phyloP scores from a whole-genome alignment of 1,284 basidiomycete genomes.

The Pseudozyma flocculosa region DNA sequence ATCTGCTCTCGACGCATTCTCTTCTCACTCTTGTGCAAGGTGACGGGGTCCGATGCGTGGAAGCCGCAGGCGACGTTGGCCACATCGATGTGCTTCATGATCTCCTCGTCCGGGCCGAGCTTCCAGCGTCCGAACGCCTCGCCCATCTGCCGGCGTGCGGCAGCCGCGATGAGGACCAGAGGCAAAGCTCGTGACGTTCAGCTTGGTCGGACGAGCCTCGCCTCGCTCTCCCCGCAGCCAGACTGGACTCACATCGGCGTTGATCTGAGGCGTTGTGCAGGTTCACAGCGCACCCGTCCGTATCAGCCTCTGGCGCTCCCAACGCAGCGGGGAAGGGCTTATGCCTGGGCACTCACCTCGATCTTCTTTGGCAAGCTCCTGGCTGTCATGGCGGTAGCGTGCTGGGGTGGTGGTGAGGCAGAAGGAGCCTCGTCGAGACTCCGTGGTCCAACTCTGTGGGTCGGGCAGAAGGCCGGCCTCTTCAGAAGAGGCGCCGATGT shows the following conservation, averaged over 20 bases:
- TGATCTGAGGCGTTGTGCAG: not conserved
- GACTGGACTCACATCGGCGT: not conserved
- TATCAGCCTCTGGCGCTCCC: no score
- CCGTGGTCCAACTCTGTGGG: no score
- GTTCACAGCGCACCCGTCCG: not conserved
- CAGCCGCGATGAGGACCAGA: not conserved
- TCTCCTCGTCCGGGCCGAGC: conserved; percentile 18
- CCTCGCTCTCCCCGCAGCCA: no score
- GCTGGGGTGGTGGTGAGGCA: no score
- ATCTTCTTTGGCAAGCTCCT: no score
- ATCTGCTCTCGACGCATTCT: not conserved
- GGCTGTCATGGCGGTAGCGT: no score
- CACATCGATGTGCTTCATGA: conserved; percentile 23
- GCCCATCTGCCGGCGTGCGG: conserved; percentile 10
- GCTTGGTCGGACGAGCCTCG: no score
- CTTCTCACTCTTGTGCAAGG: conserved; percentile 16
- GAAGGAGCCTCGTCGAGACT: no score
- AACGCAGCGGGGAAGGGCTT: no score
- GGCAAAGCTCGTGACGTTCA: not conserved
- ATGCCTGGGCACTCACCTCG: no score
- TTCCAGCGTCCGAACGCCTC: conserved; percentile 23
- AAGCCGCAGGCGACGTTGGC: conserved; percentile 26
- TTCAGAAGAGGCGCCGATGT: no score
- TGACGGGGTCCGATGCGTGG: conserved; percentile 24
- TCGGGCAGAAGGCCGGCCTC: no score